Evolutionary conservation across 2,329 filamentous ascomycete genomes (phyloP), one percentile per base, ranked within the genome.

Genomic region (Raffaelea albimanens): DNA sequence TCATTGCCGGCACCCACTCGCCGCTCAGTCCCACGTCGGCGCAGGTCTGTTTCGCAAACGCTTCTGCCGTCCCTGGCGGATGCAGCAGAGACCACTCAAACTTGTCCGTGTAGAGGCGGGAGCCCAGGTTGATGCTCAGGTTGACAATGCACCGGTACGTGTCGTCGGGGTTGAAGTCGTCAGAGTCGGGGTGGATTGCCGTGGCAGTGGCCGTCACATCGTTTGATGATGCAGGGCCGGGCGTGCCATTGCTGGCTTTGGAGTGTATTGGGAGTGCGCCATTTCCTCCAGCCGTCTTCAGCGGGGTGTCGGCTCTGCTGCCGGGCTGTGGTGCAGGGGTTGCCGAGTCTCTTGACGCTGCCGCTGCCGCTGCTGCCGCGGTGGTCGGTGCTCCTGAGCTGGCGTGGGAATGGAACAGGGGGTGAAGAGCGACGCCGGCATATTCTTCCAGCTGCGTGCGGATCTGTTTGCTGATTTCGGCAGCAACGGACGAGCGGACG

Each of bases 61-160:
- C 80, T 63, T 98, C 91, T 0, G 93, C 88, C 39, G 91, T 89
- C 20, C 91, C 91, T 2, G 89, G 85, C 2, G 90, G 89, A 59
- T 97, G 90, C 18, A 95, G 73, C 19, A 98, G 71, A 5, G 91
- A 97, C 91, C 91, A 97, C 63, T 97, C 91, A 54, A 98, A 97
- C 60, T 90, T 95, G 72, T 98, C 93, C 3, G 87, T 94, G 65
- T 96, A 97, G 13, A 97, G 76, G 57, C 86, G 83, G 48, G 94
- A 95, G 46, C 89, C 83, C 20, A 97, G 75, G 60, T 95, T 96
- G 59, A 98, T 86, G 61, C 86, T 95, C 40, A 98, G 72, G 40
- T 81, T 87, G 56, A 98, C 83, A 57, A 97, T 85, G 62, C 93
- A 97, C 43, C 93, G 82, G 65, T 97, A 96, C 3, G 87, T 90